Conservation (phyloP, 2,329 filamentous ascomycete species). For the Tolypocladium ovalisporum region DNA sequence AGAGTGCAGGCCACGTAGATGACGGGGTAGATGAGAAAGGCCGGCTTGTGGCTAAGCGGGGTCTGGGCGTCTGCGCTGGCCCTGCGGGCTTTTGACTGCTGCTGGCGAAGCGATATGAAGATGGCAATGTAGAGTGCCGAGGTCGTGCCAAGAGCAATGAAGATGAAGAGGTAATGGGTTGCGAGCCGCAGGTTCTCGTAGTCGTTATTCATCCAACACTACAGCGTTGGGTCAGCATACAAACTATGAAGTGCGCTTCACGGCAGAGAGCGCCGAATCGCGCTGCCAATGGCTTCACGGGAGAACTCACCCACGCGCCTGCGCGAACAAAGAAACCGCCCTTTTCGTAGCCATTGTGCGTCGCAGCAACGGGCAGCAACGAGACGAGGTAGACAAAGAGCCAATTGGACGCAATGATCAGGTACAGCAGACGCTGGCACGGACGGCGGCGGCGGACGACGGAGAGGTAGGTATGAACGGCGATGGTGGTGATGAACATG, state of each 20-base stretch:
- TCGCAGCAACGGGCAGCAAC: conserved; percentile 35
- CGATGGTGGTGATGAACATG: conserved; percentile 56
- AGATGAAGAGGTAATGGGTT: conserved; percentile 58
- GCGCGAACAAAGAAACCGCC: conserved; percentile 52
- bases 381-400: conserved; percentile 47
- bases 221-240: not conserved
- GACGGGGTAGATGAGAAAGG: conserved; percentile 56
- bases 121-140: conserved; percentile 28
- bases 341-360: conserved; percentile 25
- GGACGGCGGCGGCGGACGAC: conserved; percentile 46
- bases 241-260: too few relatives aligned
- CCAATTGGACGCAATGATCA: conserved; percentile 40
- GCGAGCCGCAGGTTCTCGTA: conserved; percentile 44
- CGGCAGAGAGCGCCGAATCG: not conserved
- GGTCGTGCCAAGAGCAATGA: conserved; percentile 26
- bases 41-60: conserved; percentile 27
- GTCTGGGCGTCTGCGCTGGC: conserved; percentile 1
- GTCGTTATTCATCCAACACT: conserved; percentile 53
- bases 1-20: conserved; percentile 61
- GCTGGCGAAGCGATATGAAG: conserved; percentile 25
- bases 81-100: conserved; percentile 2
- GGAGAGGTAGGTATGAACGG: conserved; percentile 53
- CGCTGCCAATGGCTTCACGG: not conserved
- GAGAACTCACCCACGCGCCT: conserved; percentile 44
- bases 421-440: conserved; percentile 37